A percentile compares a stretch with the other conserved stretches of the same genome.
Conservation (phyloP, 2,329 filamentous ascomycete species). For the Fusarium staphyleae region DNA sequence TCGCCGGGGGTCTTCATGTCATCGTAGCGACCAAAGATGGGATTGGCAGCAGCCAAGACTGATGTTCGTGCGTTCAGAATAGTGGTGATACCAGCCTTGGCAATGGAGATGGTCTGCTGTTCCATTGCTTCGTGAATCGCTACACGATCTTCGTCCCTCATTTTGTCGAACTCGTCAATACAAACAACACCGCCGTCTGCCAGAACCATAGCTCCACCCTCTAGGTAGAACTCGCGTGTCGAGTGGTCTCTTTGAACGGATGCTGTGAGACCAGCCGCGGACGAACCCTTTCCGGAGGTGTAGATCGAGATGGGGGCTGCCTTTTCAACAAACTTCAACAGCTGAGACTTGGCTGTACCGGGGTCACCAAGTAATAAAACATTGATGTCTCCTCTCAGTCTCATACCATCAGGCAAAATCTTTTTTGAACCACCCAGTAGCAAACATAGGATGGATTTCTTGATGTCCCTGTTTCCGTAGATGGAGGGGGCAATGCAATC, state of each 20-base stretch:
- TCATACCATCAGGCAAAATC: constrained; percentile 97
- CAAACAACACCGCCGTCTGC: constrained; percentile 97
- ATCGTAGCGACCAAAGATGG: constrained; percentile 97
- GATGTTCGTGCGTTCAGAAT: constrained; percentile 96
- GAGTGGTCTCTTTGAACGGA: constrained; percentile 93
- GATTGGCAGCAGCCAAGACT: constrained; percentile 93
- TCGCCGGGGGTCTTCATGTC: constrained; percentile 97
- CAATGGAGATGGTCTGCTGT: constrained; percentile 98
- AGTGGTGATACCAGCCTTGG: constrained; percentile 97
- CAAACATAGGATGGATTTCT: constrained; percentile 94
- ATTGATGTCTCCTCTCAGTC: constrained; percentile 96
- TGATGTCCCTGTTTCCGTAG: constrained; percentile 95
- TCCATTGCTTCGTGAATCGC: constrained; percentile 99
- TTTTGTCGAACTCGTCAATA: constrained; percentile 99
- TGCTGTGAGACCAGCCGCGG: constrained; percentile 94
- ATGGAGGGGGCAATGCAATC: constrained; percentile 96
- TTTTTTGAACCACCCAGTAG: constrained; percentile 97
- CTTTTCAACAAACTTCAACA: constrained; percentile 97
- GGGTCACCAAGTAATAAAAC: constrained; percentile 95
- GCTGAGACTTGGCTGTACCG: constrained; percentile 96
- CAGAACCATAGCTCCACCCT: constrained; percentile 97
- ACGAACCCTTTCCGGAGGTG: constrained; percentile 97
- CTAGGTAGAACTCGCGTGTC: constrained; percentile 95
- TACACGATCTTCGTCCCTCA: constrained; percentile 96
- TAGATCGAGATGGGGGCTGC: constrained; percentile 97